phyloP scores from a whole-genome alignment of 208 protist species.

The Naegleria gruberi region DNA sequence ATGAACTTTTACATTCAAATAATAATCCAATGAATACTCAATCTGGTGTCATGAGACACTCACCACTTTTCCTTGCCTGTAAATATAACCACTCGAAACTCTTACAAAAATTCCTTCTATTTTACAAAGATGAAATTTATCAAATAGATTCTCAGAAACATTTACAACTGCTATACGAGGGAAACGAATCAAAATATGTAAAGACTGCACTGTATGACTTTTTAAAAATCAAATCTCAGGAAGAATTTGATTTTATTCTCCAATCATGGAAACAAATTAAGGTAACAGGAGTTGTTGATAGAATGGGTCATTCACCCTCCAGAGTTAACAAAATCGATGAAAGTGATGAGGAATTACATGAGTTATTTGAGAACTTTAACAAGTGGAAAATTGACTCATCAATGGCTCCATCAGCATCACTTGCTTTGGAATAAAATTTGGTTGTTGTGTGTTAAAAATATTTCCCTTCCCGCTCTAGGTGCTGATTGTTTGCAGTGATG shows the following conservation, averaged over 20 bases:
- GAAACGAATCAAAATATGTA: neutral
- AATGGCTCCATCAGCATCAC: too few species aligned
- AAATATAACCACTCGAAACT: neutral
- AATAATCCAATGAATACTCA: slow-evolving; percentile 8
- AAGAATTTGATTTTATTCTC: neutral
- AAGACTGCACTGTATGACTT: neutral
- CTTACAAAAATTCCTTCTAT: neutral
- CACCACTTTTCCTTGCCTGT: neutral
- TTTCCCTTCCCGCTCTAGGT: too few species aligned
- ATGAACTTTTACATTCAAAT: neutral
- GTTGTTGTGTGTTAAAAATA: too few species aligned
- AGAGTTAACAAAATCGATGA: neutral
- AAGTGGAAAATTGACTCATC: neutral
- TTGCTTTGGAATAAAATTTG: too few species aligned
- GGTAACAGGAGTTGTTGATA: neutral
- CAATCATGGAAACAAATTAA: neutral
- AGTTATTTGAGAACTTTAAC: neutral
- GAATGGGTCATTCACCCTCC: neutral
- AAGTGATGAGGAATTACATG: neutral
- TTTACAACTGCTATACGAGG: neutral
- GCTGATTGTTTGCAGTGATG: too few species aligned
- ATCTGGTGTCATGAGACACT: neutral
- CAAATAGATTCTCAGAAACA: neutral
- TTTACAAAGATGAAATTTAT: neutral
- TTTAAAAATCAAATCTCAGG: neutral